Base-by-base conservation (phyloP, 2,329 filamentous ascomycete species). In the Lachnellula willkommii region DNA sequence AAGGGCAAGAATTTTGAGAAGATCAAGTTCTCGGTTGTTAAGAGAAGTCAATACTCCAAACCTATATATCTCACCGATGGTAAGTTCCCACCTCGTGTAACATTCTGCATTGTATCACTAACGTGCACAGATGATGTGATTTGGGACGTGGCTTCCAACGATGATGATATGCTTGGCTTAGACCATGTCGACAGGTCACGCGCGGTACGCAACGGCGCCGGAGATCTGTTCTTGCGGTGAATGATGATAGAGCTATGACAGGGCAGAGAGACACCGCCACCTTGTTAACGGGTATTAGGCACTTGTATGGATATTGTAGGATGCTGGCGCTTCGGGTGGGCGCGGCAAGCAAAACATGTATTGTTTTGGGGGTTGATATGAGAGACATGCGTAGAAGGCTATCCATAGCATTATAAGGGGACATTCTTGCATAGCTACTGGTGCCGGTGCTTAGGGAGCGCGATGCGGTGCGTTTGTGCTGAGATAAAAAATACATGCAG, bases 1-100 rank as follows among this genome's bases (percentile, higher is more conserved):
- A 96, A 96, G 74, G 95, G 94, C 72, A 99, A 99, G 78, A 90
- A 90, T 63, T 92, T 99, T 64, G 93, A 99, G 73, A 97, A 97
- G 79, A 94, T 99, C 73, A 96, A 95, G 73, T 96, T 99, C 76
- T 89, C 91, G 6, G 74, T 95, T 35, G 81, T 96, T 51, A 78
- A 85, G 70, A 79, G 88, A 70, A 65, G 74, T 64, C 79, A 83
- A 51, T 95, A 89, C 72, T 84, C 88, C 40, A 90, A 88, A 68
- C 88, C 91, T 26, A 81, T 84, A 57, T 95, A 95, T 74, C 77
- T 99, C 47, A 84, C 87, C 63, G 94, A 97, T 74, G 91, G 93
- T 96, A 76, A 78, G 85, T 71, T 8, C 36, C 50, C 15, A 50
- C 32, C 43, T 12, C 12, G 49, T 22, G 50, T 36, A 20, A 43